Conservation (phyloP, 805 yeast genomes). For the Candida xiaguanensis region DNA sequence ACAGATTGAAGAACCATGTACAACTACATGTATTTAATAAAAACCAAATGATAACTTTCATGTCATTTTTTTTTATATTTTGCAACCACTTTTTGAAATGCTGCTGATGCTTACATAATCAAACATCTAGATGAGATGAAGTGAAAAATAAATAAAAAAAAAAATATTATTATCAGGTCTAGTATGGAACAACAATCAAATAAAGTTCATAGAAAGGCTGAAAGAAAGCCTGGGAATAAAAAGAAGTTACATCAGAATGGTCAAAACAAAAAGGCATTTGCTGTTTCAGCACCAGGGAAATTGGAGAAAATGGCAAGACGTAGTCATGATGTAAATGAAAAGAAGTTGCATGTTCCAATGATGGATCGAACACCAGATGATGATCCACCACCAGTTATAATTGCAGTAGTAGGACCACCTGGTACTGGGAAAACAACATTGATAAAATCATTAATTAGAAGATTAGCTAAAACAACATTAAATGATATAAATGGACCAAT, state of each 20-base stretch:
- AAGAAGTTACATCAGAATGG: constrained; percentile 88
- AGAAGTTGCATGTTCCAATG: constrained; percentile 93
- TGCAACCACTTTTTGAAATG: neutral
- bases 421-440: constrained; percentile 97
- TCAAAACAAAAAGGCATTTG: constrained; percentile 42
- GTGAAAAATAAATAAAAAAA: neutral
- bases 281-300: constrained; percentile 66
- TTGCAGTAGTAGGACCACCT: constrained; percentile 97
- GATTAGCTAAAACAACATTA: constrained; percentile 83
- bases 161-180: neutral
- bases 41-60: neutral
- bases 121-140: constrained; percentile 3
- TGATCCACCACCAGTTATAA: constrained; percentile 94
- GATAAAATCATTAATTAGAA: constrained; percentile 80
- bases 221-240: constrained; percentile 58
- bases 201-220: constrained; percentile 71
- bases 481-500: constrained; percentile 92
- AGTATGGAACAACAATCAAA: constrained; percentile 54
- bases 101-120: constrained; percentile 3
- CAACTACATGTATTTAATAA: neutral
- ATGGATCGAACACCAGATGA: constrained; percentile 96
- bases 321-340: constrained; percentile 78
- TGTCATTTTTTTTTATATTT: neutral
- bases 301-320: constrained; percentile 81
- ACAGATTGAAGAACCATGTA: constrained; percentile 21